These are phyloP conservation scores for Neonectria sp. DNA, from an alignment of 2,329 filamentous ascomycete species.

Conservation along the genomic window DNA sequence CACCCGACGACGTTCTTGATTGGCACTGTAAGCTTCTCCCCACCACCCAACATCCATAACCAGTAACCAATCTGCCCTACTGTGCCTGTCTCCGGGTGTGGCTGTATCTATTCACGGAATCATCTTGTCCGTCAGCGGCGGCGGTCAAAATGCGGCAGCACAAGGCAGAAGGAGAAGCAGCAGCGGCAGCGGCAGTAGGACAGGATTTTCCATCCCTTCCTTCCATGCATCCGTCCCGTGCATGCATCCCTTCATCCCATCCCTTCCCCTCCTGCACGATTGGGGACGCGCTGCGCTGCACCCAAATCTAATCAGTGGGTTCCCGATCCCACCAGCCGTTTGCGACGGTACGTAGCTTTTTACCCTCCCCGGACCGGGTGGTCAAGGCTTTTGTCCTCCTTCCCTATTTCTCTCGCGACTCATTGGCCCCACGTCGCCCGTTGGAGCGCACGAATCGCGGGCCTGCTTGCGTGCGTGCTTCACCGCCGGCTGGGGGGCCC, in stretches of 20 bases:
- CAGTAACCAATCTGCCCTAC: neutral
- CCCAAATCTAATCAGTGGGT: slow-evolving; percentile 10
- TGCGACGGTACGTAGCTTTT: slow-evolving; percentile 3
- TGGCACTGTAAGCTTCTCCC: neutral
- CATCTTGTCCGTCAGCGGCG: slow-evolving; percentile 2
- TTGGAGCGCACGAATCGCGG: slow-evolving; percentile 25
- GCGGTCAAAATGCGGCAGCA: slow-evolving; percentile 12
- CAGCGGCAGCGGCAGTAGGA: too few relatives aligned
- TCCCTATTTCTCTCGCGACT: slow-evolving; percentile 10
- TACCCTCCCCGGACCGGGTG: slow-evolving; percentile 12
- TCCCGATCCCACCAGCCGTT: slow-evolving; percentile 15
- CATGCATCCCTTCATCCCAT: slow-evolving; percentile 19
- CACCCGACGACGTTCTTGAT: slow-evolving; percentile 20
- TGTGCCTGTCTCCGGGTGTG: neutral
- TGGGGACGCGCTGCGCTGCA: slow-evolving; percentile 10
- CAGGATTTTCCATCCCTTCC: slow-evolving; percentile 8
- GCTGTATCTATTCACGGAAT: slow-evolving; percentile 1
- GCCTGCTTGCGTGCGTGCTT: slow-evolving; percentile 14
- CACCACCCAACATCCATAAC: neutral
- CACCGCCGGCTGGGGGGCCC: slow-evolving; percentile 26
- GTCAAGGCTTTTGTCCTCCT: neutral
- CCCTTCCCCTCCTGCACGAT: slow-evolving; percentile 16
- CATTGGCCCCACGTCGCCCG: slow-evolving; percentile 11
- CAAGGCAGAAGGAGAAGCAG: slow-evolving; percentile 10
- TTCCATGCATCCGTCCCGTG: slow-evolving; percentile 16